phyloP scores from a whole-genome alignment of 495 filamentous ascomycete genomes.

The Xylaria cubensis region DNA sequence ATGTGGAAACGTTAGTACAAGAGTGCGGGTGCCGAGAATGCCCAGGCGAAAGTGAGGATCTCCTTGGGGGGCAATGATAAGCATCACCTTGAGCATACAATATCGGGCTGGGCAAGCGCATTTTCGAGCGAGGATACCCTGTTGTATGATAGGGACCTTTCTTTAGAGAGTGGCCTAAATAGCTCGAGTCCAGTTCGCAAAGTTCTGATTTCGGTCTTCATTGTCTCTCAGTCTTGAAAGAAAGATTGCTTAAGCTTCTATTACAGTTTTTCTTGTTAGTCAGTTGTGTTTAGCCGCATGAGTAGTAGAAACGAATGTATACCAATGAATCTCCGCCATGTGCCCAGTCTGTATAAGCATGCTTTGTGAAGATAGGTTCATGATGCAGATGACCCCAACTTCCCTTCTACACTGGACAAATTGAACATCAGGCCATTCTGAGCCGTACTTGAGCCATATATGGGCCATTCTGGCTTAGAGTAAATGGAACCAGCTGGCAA shows the following conservation, averaged over 20 bases:
- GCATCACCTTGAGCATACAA: conserved; percentile 23
- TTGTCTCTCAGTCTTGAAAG: conserved; percentile 21
- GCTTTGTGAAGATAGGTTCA: neutral
- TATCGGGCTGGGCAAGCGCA: conserved; percentile 18
- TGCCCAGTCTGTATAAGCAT: neutral
- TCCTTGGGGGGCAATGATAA: conserved; percentile 9
- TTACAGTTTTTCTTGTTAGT: conserved; percentile 9
- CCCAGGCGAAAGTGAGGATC: conserved; percentile 22
- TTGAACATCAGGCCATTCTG: neutral
- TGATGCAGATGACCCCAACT: neutral
- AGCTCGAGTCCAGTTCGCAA: conserved; percentile 18
- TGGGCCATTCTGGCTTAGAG: neutral
- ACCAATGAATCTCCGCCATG: neutral
- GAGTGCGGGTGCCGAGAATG: conserved; percentile 14
- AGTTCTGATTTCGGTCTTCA: conserved; percentile 16
- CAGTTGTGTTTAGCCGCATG: conserved; percentile 11
- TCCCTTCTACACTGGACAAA: neutral
- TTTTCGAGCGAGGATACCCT: conserved; percentile 21
- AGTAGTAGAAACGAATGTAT: conserved; percentile 12
- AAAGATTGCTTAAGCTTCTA: conserved; percentile 17
- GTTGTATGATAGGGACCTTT: conserved; percentile 25
- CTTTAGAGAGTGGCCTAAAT: conserved; percentile 12
- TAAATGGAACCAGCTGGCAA: neutral
- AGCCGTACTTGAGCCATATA: neutral
- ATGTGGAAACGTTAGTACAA: conserved; percentile 15